Base-by-base conservation (phyloP, 371 early-diverging fungal genomes). In the Mortierella sp. region DNA sequence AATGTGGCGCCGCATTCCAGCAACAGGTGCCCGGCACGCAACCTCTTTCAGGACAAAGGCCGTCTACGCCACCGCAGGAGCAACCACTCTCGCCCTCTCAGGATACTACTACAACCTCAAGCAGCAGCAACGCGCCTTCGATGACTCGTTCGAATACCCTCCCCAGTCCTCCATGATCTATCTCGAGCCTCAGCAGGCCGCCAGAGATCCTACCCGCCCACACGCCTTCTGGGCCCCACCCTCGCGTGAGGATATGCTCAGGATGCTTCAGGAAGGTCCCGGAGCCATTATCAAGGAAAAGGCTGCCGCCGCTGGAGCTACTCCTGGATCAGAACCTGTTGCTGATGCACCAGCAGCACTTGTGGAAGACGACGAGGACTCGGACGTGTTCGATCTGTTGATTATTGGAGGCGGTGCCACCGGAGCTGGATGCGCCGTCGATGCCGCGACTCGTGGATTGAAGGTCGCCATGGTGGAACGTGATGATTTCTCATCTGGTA, bases 321-420 rank as follows among this genome's bases (percentile, higher is more conserved):
- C 83, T 29, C 16, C 60, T 35, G 49, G 6, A 24, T 46, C 81
- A 79, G 43, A 43, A 24, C 46, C 83, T 46, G 3, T 46, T 11
- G 27, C 70, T 46, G 72, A 49, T 60, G 55, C 71, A 71, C 18
- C 84, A 49, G 16, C 71, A 75, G 46, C n/a, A 71, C 29, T 68
- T 48, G 72, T 74, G 35, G 3, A 48, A 6, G 78, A 55, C 18
- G 79, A 80, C 5, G 74, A 75, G 21, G 83, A 78, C 8, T 74
- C 78, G 24, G 89, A 91, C 48, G 93, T 92, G 79, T 99, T 94
- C 87, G 99, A 99, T 90, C 83, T 99, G 56, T 89, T 99, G 49
- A 93, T 99, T 72, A 96, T 99, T 51, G 99, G 99, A 76, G 99
- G 99, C 51, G 99, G 99, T 51, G 98, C 99, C 29, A 97, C 99